These are phyloP conservation scores for Raphanus raphanistrum DNA, from an alignment of 345 rosid genomes.

Conservation along the genomic window DNA sequence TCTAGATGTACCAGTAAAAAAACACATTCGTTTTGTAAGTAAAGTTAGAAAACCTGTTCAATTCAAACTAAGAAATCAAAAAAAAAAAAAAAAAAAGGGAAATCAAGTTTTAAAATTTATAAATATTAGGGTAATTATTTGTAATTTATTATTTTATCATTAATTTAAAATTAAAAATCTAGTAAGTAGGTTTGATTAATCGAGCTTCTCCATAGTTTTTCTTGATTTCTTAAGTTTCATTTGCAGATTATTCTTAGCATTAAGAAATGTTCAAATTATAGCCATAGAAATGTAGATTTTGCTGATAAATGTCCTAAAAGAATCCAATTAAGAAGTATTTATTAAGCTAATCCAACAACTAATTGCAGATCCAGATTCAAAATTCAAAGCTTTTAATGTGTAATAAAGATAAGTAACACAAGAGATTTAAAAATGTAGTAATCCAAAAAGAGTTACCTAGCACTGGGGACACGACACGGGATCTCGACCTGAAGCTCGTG, in stretches of 20 bases:
- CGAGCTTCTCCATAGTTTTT: background rate
- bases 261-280: background rate
- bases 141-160: no score
- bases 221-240: no score
- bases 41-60: no score
- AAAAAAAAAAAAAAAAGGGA: background rate
- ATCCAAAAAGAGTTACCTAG: constrained; percentile 54
- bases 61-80: background rate
- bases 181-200: no score
- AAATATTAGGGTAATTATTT: no score
- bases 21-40: no score
- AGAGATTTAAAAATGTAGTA: background rate
- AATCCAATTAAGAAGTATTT: background rate
- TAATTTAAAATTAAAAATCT: no score
- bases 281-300: background rate
- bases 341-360: background rate
- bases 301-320: background rate
- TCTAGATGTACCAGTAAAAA: background rate
- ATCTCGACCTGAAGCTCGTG: constrained; percentile 94
- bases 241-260: background rate
- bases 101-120: background rate
- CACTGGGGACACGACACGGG: constrained; percentile 92
- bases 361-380: constrained; percentile 17
- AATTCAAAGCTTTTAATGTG: background rate
- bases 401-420: no score